These are phyloP conservation scores for Diutina neorugosa DNA, from an alignment of 1,139 yeast genomes.

Conservation along the genomic window DNA sequence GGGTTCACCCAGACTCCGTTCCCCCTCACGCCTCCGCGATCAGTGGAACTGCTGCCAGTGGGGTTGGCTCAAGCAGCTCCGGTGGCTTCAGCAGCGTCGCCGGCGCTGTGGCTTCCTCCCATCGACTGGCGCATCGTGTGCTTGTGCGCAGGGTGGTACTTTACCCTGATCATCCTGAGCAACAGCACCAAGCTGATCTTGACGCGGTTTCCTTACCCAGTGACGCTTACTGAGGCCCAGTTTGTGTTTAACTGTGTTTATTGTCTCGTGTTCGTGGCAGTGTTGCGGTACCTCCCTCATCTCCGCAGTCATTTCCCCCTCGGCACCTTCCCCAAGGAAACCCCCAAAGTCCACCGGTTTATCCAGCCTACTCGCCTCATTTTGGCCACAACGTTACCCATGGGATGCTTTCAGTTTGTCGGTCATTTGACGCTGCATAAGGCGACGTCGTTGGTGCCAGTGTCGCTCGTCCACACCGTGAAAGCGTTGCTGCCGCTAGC, in stretches of 20 bases:
- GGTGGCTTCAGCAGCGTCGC: not conserved
- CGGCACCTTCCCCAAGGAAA: slow-evolving; percentile 41
- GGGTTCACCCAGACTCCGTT: slow-evolving; percentile 5
- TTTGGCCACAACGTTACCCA: slow-evolving; percentile 64
- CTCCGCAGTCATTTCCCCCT: slow-evolving; percentile 29
- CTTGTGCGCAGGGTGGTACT: slow-evolving; percentile 68
- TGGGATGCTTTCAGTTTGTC: slow-evolving; percentile 84
- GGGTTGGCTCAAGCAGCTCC: slow-evolving; percentile 8
- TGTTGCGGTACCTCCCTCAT: slow-evolving; percentile 7
- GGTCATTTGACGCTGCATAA: slow-evolving; percentile 88
- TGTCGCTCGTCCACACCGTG: slow-evolving; percentile 82
- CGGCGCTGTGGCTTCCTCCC: slow-evolving; percentile 13
- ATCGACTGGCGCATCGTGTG: slow-evolving; percentile 18
- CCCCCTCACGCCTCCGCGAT: slow-evolving; percentile 4
- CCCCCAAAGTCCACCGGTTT: slow-evolving; percentile 19
- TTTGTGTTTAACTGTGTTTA: slow-evolving; percentile 54
- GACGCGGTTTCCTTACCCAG: slow-evolving; percentile 59
- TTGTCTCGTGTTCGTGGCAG: slow-evolving; percentile 25
- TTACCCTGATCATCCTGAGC: slow-evolving; percentile 68
- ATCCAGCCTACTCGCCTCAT: slow-evolving; percentile 43
- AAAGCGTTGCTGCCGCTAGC: slow-evolving; percentile 82
- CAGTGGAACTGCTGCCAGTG: slow-evolving; percentile 23
- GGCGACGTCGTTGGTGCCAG: slow-evolving; percentile 81
- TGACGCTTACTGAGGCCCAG: slow-evolving; percentile 77
- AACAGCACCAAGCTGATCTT: slow-evolving; percentile 72